Base-by-base conservation (phyloP, 1,284 basidiomycete species). In the Rhodotorula sp. region DNA sequence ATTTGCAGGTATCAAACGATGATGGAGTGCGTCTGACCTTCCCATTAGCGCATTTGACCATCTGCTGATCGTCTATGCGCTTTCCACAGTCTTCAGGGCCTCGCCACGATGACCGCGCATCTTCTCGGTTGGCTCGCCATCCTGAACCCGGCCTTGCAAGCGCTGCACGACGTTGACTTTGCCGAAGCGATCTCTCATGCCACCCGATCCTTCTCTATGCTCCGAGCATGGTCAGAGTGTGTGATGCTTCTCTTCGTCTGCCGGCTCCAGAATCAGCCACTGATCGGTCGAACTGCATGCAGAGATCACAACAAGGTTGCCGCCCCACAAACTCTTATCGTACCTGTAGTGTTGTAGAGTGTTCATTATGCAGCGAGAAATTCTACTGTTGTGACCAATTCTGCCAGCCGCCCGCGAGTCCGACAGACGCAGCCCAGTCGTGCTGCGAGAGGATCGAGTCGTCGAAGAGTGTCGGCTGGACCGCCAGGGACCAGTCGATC, bases 241-340 rank as follows among this genome's bases (percentile, higher is more conserved):
- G 64, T 46, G 1, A 18, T 39, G 18, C 3, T 43, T 20, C 31
- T 10, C 5, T 20, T 8, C 12, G 14, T 14, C 2, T 10, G 4
- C n/a, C 20, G 29, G 15, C 20, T 14, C 21, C 20, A 51, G 26
- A n/a, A 56, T 29, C 5, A 8, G 46, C 23, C 16, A 43, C 47
- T 52, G 14, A 62, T 21, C 2, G 5, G 26, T 29, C 18, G 4
- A 1, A 21, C 21, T 21, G 21, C 10, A 8, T 14, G 34, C 47
- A 65, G 64, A 14, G 65, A 66, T 21, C 65, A 66, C 26, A 61
- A 54, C 65, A 66, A 66, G 58, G 65, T 66, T 1, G 49, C 65
- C 0, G 65, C 65, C 18, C 65, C 65, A 34, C 65, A 66, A 51
- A 61, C 65, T 7, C 65, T 66, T 48, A 66, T 66, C 23, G 65